Conservation (phyloP, 1,284 basidiomycete genomes). For the Tilletia caries region DNA sequence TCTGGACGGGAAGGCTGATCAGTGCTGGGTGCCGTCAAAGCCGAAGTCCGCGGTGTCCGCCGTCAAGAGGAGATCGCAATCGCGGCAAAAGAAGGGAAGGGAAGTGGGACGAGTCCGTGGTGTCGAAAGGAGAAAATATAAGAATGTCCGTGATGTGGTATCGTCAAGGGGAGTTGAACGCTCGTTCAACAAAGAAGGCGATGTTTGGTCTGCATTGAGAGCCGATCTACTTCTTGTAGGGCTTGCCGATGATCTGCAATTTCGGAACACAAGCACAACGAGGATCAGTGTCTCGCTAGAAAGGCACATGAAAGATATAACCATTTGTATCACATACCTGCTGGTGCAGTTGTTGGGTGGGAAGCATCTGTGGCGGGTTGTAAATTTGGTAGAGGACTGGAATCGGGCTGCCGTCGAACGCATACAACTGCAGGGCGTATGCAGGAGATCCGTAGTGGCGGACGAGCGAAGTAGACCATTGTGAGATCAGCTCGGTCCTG, state of each 20-base stretch:
- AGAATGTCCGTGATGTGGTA: no score
- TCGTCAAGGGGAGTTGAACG: no score
- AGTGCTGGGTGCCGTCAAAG: no score
- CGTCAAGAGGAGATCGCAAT: no score
- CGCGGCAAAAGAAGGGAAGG: no score
- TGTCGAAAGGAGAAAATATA: no score
- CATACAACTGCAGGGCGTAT: constrained; percentile 33
- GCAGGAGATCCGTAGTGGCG: constrained; percentile 24
- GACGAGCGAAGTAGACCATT: constrained; percentile 9
- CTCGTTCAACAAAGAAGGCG: background rate
- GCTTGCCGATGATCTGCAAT: constrained; percentile 9
- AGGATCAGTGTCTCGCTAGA: background rate
- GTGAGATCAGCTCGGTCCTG: constrained; percentile 9
- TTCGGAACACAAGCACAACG: background rate
- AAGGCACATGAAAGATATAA: background rate
- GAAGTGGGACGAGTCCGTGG: no score
- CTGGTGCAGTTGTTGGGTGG: constrained; percentile 35
- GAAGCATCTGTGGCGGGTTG: constrained; percentile 48
- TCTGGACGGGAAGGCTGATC: no score
- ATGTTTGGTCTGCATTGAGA: background rate
- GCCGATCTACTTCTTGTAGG: constrained; percentile 12
- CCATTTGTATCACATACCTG: constrained; percentile 22
- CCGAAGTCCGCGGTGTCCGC: no score
- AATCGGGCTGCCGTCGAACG: constrained; percentile 14
- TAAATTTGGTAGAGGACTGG: constrained; percentile 35